Percentiles rank a stretch among this genome's conserved stretches.
phyloP scores from a whole-genome alignment of 2,329 filamentous ascomycete species.

The Aspergillus pseudoviridinutans region DNA sequence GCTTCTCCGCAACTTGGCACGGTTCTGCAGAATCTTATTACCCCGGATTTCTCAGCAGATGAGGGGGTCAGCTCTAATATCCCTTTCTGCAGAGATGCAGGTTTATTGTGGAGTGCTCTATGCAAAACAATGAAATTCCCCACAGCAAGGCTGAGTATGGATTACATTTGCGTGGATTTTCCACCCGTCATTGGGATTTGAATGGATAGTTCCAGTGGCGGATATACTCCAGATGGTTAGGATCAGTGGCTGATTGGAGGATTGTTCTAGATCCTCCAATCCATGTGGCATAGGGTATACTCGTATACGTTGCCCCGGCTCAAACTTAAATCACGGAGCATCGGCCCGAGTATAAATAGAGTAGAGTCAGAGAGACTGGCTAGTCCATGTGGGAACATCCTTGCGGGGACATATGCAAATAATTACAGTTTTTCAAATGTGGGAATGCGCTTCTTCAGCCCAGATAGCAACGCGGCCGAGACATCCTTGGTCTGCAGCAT shows the following conservation, averaged over 20 bases:
- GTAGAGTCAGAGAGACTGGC: neutral
- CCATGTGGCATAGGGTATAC: neutral
- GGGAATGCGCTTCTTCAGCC: slow-evolving; percentile 72
- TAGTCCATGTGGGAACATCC: too few species aligned
- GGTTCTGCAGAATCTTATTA: neutral
- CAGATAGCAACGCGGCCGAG: slow-evolving; percentile 67
- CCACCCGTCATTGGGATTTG: neutral
- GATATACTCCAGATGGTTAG: too few species aligned
- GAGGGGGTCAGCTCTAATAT: neutral
- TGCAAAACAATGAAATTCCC: neutral
- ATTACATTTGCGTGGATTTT: neutral
- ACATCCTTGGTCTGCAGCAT: slow-evolving; percentile 80
- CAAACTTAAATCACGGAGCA: neutral
- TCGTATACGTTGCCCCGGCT: neutral
- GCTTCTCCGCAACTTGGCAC: neutral
- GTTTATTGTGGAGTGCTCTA: neutral
- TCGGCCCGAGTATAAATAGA: neutral
- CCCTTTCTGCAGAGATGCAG: neutral
- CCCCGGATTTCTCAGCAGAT: neutral
- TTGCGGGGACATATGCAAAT: neutral
- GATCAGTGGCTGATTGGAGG: too few species aligned
- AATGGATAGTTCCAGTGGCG: neutral
- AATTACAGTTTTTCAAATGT: slow-evolving; percentile 76
- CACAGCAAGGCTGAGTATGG: neutral
- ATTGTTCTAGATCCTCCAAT: neutral